Conservation (phyloP, 163 green algal genomes). For the Trebouxia gelatinosa region DNA sequence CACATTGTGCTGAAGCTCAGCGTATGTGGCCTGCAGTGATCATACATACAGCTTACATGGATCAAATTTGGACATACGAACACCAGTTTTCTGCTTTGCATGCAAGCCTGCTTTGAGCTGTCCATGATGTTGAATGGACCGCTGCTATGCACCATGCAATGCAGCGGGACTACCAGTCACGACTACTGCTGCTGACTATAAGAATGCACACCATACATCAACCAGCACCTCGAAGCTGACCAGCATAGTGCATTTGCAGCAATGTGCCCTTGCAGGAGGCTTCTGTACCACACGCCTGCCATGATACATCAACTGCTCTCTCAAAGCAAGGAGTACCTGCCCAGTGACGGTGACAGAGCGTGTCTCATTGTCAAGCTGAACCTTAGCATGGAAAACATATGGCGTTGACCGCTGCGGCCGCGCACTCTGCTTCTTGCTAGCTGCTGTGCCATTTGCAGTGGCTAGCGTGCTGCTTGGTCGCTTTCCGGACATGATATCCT, state of each 20-base stretch:
- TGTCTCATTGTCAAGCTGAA: constrained; percentile 65
- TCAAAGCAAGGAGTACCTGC: too few species aligned
- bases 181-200: too few species aligned
- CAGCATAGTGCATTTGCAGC: too few species aligned
- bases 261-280: too few species aligned
- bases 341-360: constrained; percentile 65
- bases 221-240: too few species aligned
- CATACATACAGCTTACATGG: too few species aligned
- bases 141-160: neutral
- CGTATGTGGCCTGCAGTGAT: too few species aligned
- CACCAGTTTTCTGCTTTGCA: constrained; percentile 83
- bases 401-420: constrained; percentile 34
- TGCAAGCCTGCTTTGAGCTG: constrained; percentile 99
- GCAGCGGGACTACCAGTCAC: too few species aligned
- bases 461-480: constrained; percentile 21
- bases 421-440: constrained; percentile 24
- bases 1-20: constrained; percentile 69
- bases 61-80: neutral
- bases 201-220: too few species aligned
- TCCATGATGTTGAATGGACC: constrained; percentile 95
- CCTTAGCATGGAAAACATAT: constrained; percentile 53
- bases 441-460: constrained; percentile 34
- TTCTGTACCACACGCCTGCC: too few species aligned
- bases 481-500: constrained; percentile 60
- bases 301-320: too few species aligned